Conservation (phyloP, 208 protist species). For the Naegleria lovaniensis region DNA sequence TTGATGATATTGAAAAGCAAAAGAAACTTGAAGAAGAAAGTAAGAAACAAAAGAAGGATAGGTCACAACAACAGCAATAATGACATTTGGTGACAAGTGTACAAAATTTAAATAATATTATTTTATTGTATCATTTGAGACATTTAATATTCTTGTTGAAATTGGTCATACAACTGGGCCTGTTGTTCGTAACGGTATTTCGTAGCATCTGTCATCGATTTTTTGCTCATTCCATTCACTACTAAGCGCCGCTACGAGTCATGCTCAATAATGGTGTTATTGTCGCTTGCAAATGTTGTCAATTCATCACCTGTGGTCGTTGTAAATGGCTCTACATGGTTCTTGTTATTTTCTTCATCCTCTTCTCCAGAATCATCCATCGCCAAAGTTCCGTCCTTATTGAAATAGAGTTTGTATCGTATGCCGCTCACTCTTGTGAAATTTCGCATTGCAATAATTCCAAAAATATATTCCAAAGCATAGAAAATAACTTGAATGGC, state of each 20-base stretch:
- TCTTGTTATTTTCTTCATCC: neutral
- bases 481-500: neutral
- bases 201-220: too few relatives aligned
- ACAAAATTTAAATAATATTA: neutral
- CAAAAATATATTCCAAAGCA: neutral
- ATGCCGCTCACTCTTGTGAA: neutral
- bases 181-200: too few relatives aligned
- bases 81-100: neutral
- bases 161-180: too few relatives aligned
- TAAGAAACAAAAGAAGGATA: constrained; percentile 15
- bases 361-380: neutral
- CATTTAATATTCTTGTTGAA: neutral
- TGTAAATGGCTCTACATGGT: neutral
- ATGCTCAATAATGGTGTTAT: neutral
- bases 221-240: too few relatives aligned
- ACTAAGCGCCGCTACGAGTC: too few relatives aligned
- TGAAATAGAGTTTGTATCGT: neutral
- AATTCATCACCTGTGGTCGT: neutral
- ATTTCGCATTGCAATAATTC: neutral
- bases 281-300: neutral
- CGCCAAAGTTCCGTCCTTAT: constrained; percentile 6
- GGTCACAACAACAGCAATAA: neutral
- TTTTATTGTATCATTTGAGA: neutral
- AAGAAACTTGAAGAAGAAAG: constrained; percentile 29
- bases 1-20: constrained; percentile 31